Conservation (phyloP, 1,139 yeast species). For the Arxiozyma telluris region DNA sequence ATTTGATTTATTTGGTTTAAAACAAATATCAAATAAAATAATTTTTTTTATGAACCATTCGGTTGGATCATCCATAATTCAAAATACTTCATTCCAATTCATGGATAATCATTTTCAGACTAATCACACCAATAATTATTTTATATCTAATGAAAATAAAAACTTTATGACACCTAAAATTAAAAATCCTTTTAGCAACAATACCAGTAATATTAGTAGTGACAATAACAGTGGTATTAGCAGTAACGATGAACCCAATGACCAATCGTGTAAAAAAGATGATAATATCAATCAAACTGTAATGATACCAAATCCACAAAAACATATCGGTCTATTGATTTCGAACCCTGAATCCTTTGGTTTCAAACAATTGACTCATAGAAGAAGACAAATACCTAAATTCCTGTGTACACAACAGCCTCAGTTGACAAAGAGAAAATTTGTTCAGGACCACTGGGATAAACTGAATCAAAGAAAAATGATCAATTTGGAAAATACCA, state of each 20-base stretch:
- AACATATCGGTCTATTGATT: conserved; percentile 13
- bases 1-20: not conserved
- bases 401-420: conserved; percentile 33
- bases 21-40: too few species aligned
- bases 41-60: not conserved
- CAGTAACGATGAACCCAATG: not conserved
- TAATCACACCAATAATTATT: not conserved
- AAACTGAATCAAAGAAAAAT: conserved; percentile 43
- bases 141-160: not conserved
- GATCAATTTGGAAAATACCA: conserved; percentile 36
- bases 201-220: not conserved
- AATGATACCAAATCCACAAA: not conserved
- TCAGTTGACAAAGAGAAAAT: conserved; percentile 22
- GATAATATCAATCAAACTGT: not conserved
- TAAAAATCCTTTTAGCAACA: not conserved
- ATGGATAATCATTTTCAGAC: not conserved
- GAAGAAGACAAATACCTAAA: conserved; percentile 28
- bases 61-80: not conserved
- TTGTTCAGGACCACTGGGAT: conserved; percentile 45
- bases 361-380: conserved; percentile 12
- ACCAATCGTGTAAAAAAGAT: not conserved
- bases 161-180: not conserved
- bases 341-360: conserved; percentile 18
- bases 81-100: not conserved
- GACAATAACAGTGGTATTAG: not conserved